phyloP scores from a whole-genome alignment of 1,284 basidiomycete species.

The Phlebopus sp. region DNA sequence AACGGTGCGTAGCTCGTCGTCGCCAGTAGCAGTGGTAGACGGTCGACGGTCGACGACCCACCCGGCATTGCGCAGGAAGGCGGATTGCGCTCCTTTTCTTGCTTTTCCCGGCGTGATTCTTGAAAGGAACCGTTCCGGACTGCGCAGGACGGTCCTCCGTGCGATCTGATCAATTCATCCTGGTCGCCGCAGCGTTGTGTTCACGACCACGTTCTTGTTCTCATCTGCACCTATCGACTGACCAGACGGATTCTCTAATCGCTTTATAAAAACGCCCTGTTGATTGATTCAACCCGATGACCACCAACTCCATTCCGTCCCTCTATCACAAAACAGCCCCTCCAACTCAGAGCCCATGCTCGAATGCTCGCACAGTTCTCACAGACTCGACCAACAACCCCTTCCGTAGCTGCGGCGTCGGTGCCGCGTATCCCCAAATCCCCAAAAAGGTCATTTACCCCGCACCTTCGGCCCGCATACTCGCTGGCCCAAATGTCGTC shows the following conservation, averaged over 20 bases:
- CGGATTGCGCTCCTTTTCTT: constrained; percentile 6
- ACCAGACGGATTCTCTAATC: constrained; percentile 10
- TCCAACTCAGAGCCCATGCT: background rate
- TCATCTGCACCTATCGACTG: constrained; percentile 9
- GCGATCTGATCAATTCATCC: constrained; percentile 16
- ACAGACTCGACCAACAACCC: constrained; percentile 24
- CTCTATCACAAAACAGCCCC: constrained; percentile 2
- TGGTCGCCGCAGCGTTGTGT: constrained; percentile 25
- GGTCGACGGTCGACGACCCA: background rate
- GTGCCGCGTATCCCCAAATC: background rate
- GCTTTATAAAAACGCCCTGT: background rate
- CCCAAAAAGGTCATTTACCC: constrained; percentile 18
- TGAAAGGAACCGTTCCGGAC: constrained; percentile 16
- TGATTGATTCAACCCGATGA: constrained; percentile 18
- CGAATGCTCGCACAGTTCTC: constrained; percentile 18
- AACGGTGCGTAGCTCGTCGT: constrained; percentile 20
- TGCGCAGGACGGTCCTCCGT: constrained; percentile 29
- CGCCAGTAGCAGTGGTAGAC: background rate
- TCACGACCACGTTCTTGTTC: constrained; percentile 5
- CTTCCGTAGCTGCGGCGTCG: constrained; percentile 6
- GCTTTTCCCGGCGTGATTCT: constrained; percentile 7
- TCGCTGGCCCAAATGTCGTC: constrained; percentile 10
- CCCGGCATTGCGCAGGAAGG: background rate
- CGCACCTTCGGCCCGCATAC: constrained; percentile 17
- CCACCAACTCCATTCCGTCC: constrained; percentile 9